Conservation (phyloP, 495 filamentous ascomycete species). For the Rhizodiscina lignyota region DNA sequence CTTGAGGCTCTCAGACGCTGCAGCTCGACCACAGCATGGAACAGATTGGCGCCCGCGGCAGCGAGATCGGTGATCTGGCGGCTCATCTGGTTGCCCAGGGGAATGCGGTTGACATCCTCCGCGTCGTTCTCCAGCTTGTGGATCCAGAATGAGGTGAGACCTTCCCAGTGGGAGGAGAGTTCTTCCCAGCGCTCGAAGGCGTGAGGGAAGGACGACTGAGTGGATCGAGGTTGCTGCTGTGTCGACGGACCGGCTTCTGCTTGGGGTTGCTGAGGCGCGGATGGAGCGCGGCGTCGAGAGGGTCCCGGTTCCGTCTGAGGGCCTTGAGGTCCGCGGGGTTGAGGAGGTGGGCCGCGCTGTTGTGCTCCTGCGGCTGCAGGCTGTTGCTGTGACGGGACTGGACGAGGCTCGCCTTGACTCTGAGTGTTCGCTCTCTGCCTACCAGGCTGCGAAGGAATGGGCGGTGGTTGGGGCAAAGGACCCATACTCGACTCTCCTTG, state of each 20-base stretch:
- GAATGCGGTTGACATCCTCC: conserved; percentile 64
- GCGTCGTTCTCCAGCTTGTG: conserved; percentile 78
- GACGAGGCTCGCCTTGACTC: no score
- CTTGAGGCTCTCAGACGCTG: conserved; percentile 91
- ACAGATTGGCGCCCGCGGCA: conserved; percentile 89
- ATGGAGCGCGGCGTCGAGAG: background rate
- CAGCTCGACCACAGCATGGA: conserved; percentile 92
- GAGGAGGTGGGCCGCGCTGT: background rate
- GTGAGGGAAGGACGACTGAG: conserved; percentile 60
- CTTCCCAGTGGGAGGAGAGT: conserved; percentile 94
- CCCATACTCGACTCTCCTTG: no score
- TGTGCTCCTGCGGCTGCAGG: background rate
- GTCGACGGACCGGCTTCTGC: background rate
- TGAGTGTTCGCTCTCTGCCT: background rate
- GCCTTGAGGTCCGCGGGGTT: background rate
- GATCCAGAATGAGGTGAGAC: conserved; percentile 93
- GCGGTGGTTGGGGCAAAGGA: background rate
- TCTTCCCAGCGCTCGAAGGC: conserved; percentile 97
- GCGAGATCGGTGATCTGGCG: conserved; percentile 91
- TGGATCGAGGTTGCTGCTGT: conserved; percentile 5
- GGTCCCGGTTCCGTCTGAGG: background rate
- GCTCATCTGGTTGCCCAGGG: conserved; percentile 71
- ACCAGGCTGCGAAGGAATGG: background rate
- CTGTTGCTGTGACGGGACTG: background rate
- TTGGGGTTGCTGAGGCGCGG: background rate